Evolutionary conservation across 108 stramenopile genomes (phyloP).

Genomic region (Stephanodiscus triporus): DNA sequence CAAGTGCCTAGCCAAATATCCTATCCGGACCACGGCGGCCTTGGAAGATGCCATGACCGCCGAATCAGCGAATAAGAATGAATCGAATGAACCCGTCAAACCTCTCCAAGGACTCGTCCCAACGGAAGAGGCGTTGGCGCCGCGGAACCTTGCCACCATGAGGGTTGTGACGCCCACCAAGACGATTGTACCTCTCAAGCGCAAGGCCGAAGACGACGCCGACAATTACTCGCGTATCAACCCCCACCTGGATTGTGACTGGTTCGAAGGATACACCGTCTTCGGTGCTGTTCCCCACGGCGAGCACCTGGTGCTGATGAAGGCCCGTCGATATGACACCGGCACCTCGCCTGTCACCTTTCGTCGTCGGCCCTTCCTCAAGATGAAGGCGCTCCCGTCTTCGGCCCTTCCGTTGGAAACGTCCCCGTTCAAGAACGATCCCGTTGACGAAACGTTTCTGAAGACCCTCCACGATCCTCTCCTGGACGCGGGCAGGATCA

Average conservation of each 20-base stretch:
- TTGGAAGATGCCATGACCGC: too few species aligned
- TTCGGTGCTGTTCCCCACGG: background rate
- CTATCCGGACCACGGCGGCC: too few species aligned
- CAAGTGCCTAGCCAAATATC: too few species aligned
- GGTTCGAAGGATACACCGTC: background rate
- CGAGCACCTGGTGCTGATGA: background rate
- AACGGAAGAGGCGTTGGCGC: background rate
- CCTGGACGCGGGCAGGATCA: background rate
- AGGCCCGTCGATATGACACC: background rate
- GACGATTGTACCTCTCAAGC: background rate
- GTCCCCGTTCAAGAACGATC: constrained; percentile 2
- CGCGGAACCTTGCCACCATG: background rate
- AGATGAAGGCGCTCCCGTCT: background rate
- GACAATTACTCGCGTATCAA: background rate
- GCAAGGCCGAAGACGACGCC: background rate
- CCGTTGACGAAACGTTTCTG: background rate
- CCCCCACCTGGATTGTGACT: background rate
- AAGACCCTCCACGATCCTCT: background rate
- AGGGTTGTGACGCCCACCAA: background rate
- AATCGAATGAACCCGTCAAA: background rate
- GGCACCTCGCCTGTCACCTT: too few species aligned
- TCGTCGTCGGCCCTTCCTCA: background rate
- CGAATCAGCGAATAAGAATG: too few species aligned
- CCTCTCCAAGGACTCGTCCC: background rate
- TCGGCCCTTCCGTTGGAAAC: background rate